These are phyloP conservation scores for Ploettnerulaceae sp. DNA, from an alignment of 2,329 filamentous ascomycete species.

Conservation along the genomic window DNA sequence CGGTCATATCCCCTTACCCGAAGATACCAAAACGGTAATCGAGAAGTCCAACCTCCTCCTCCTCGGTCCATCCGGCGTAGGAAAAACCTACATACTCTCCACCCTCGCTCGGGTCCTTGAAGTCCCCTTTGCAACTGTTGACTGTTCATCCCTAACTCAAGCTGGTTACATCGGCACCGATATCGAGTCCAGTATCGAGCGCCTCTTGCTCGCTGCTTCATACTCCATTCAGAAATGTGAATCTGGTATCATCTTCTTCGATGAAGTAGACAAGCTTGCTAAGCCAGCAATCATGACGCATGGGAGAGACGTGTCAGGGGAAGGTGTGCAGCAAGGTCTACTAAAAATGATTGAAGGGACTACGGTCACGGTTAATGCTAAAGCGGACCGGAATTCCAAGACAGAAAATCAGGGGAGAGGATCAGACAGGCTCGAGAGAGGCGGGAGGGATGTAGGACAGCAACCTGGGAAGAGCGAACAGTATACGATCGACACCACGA, in stretches of 20 bases:
- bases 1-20: conserved; percentile 10
- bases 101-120: conserved; percentile 90
- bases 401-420: conserved; percentile 28
- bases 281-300: conserved; percentile 70
- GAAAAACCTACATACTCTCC: conserved; percentile 85
- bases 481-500: conserved; percentile 81
- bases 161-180: conserved; percentile 97
- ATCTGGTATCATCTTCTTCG: conserved; percentile 88
- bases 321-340: conserved; percentile 93
- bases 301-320: conserved; percentile 89
- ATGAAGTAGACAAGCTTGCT: conserved; percentile 97
- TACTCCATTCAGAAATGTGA: conserved; percentile 83
- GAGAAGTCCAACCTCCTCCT: conserved; percentile 95
- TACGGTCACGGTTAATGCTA: conserved; percentile 86
- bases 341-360: conserved; percentile 96
- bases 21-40: conserved; percentile 41
- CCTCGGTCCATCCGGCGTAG: conserved; percentile 87
- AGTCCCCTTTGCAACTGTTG: conserved; percentile 90
- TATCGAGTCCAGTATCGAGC: conserved; percentile 90
- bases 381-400: conserved; percentile 51
- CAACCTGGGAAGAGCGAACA: conserved; percentile 37
- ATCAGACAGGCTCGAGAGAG: conserved; percentile 21
- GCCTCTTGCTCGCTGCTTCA: conserved; percentile 82
- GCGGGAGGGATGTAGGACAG: conserved; percentile 15
- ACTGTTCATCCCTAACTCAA: conserved; percentile 94